phyloP scores from a whole-genome alignment of 2,329 filamentous ascomycete species.

The Cladosporium halotolerans region DNA sequence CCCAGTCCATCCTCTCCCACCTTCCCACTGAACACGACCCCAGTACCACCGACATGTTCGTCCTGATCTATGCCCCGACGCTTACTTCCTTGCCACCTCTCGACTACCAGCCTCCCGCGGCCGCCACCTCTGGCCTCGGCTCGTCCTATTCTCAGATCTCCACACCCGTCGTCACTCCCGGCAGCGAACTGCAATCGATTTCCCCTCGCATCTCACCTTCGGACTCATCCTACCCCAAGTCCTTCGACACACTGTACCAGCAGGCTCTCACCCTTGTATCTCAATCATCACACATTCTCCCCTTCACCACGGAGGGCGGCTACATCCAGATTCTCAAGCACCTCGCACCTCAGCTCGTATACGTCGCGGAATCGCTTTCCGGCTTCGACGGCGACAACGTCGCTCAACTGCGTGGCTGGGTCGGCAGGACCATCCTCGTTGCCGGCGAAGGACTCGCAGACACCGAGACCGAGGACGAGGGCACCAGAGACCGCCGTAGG shows the following conservation, averaged over 20 bases:
- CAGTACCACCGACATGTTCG: constrained; percentile 68
- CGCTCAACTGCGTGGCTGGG: constrained; percentile 59
- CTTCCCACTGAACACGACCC: constrained; percentile 73
- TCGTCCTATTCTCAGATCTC: constrained; percentile 88
- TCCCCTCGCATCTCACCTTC: constrained; percentile 36
- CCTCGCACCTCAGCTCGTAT: constrained; percentile 76
- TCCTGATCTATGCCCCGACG: constrained; percentile 81
- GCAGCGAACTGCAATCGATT: constrained; percentile 48
- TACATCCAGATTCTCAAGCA: constrained; percentile 83
- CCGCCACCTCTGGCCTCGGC: constrained; percentile 57
- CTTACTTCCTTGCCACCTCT: constrained; percentile 50
- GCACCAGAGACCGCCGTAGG: constrained; percentile 41
- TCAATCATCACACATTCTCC: constrained; percentile 78
- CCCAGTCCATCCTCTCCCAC: constrained; percentile 70
- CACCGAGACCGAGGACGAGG: constrained; percentile 61
- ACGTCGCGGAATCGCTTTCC: constrained; percentile 64
- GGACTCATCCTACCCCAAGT: constrained; percentile 38
- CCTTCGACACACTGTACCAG: constrained; percentile 73
- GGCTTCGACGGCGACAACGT: constrained; percentile 69
- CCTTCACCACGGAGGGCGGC: constrained; percentile 76
- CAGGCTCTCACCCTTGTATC: constrained; percentile 76
- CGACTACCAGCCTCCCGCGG: constrained; percentile 38
- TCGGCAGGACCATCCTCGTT: constrained; percentile 55
- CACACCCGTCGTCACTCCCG: constrained; percentile 58
- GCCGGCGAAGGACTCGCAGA: constrained; percentile 70